Conservation (phyloP, 1,284 basidiomycete species). For the Ustilago cynodontis region DNA sequence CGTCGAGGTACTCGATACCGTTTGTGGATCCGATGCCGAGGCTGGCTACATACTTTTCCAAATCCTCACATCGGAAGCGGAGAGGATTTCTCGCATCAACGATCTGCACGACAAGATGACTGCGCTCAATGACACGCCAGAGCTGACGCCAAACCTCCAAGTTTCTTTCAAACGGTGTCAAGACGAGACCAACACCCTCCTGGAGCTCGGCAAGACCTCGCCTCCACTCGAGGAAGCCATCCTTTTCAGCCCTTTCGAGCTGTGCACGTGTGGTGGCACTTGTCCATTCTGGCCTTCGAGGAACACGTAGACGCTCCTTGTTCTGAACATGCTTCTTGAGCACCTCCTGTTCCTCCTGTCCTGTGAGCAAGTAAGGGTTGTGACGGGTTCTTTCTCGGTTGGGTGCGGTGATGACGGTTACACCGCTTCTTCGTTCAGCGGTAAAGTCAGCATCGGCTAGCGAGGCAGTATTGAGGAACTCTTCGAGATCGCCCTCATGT, state of each 20-base stretch:
- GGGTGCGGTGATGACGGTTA: slow-evolving; percentile 85
- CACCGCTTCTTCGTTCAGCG: slow-evolving; percentile 87
- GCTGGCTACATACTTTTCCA: slow-evolving; percentile 66
- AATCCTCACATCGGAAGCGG: slow-evolving; percentile 68
- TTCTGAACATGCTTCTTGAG: slow-evolving; percentile 64
- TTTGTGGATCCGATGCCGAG: slow-evolving; percentile 83
- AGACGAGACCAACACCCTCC: slow-evolving; percentile 66
- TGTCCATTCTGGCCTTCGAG: slow-evolving; percentile 65
- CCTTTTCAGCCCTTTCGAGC: slow-evolving; percentile 67
- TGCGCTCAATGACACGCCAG: slow-evolving; percentile 69
- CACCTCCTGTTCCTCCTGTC: slow-evolving; percentile 81
- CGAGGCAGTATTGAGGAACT: slow-evolving; percentile 94
- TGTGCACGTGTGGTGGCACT: slow-evolving; percentile 62
- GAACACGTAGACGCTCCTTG: slow-evolving; percentile 64
- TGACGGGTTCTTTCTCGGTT: slow-evolving; percentile 66
- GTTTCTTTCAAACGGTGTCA: slow-evolving; percentile 70
- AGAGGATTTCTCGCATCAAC: slow-evolving; percentile 69
- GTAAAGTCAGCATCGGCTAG: slow-evolving; percentile 96
- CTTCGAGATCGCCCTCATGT: slow-evolving; percentile 94
- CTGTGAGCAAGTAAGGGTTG: slow-evolving; percentile 89
- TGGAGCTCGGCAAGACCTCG: slow-evolving; percentile 67
- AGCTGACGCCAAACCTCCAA: slow-evolving; percentile 70
- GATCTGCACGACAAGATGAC: slow-evolving; percentile 69
- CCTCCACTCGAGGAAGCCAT: slow-evolving; percentile 69
- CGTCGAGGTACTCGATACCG: slow-evolving; percentile 86